Base-by-base conservation (phyloP, 306 rosid species). In the Vigna angularis region DNA sequence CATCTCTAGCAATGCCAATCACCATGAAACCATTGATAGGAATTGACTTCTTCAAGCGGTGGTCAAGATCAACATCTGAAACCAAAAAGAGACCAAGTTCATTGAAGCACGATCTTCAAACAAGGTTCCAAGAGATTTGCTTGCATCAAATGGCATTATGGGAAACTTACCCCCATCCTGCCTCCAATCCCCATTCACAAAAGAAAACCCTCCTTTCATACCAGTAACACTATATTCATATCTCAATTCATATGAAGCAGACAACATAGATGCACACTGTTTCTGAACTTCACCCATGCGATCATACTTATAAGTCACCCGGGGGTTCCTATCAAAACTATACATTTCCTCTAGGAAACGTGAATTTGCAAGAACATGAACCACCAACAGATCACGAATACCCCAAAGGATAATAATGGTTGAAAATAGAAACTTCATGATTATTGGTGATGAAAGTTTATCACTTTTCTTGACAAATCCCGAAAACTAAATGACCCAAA, bases 141-240 rank as follows among this genome's bases (percentile, higher is more conserved):
- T 22, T 53, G 71, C 88, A 76, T 88, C 85, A 81, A 89, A 94
- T 1, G 98, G 97, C 87, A 92, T 76, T 6, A 94, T 61, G 22
- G 98, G 97, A 69, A 80, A 83, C 59, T 89, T 87, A 32, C 88
- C 90, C 28, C 17, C 84, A 47, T 83, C 90, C 75, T 94, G 93
- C 51, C 57, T 75, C 97, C 98, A 94, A 83, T 94, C 98, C 58
- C 97, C 98, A 79, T 88, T 83, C 8, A 86, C 82, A 81, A 92
- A 90, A 64, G 78, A 75, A 63, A 94, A 86, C 64, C 89, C 92
- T 53, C 81, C 68, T 73, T 88, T 86, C 75, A 94, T 80, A 55
- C 83, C 88, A 66, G 48, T 68, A 53, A 83, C 86, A 67, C 36
- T 55, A 62, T 69, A 77, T 14, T 87, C 91, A 78, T 84, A 87